These are phyloP conservation scores for Neurospora cerealis DNA, from an alignment of 495 filamentous ascomycete genomes.

Conservation along the genomic window DNA sequence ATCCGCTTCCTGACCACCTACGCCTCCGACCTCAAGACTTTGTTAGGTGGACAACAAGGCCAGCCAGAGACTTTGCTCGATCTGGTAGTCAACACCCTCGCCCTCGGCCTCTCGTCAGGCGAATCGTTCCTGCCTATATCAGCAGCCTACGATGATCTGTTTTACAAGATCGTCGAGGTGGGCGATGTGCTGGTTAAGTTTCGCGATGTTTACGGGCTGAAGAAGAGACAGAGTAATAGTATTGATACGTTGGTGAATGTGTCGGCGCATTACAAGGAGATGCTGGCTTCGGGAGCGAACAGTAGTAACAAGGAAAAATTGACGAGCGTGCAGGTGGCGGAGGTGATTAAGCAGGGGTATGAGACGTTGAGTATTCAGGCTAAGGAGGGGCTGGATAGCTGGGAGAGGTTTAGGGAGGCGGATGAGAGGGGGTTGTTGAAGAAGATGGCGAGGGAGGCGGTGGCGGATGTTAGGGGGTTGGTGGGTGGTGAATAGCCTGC, in stretches of 20 bases:
- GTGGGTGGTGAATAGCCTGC: conserved; percentile 19
- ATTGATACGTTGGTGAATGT: conserved; percentile 81
- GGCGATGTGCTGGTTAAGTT: conserved; percentile 80
- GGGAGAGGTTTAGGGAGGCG: conserved; percentile 67
- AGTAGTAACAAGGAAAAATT: conserved; percentile 40
- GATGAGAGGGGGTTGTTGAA: conserved; percentile 74
- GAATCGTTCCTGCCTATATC: conserved; percentile 90
- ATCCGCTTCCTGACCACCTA: conserved; percentile 89
- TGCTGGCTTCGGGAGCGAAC: conserved; percentile 50
- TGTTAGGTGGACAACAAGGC: conserved; percentile 20
- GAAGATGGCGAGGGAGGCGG: conserved; percentile 69
- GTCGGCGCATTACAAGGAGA: conserved; percentile 73
- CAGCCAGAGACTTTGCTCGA: conserved; percentile 54
- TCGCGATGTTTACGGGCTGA: conserved; percentile 58
- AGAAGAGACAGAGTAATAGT: conserved; percentile 45
- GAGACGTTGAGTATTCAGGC: conserved; percentile 84
- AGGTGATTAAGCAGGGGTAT: conserved; percentile 91
- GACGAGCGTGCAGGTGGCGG: conserved; percentile 73
- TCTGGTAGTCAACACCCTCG: conserved; percentile 71
- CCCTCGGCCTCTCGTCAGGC: conserved; percentile 74
- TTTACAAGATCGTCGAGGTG: conserved; percentile 94
- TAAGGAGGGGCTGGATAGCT: conserved; percentile 71
- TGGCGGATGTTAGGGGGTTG: conserved; percentile 49
- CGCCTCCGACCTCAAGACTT: conserved; percentile 55
- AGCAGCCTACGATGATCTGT: conserved; percentile 85